Evolutionary conservation across 1,284 basidiomycete genomes (phyloP), one percentile per base, ranked within the genome.

Genomic region (Ganoderma boninense): DNA sequence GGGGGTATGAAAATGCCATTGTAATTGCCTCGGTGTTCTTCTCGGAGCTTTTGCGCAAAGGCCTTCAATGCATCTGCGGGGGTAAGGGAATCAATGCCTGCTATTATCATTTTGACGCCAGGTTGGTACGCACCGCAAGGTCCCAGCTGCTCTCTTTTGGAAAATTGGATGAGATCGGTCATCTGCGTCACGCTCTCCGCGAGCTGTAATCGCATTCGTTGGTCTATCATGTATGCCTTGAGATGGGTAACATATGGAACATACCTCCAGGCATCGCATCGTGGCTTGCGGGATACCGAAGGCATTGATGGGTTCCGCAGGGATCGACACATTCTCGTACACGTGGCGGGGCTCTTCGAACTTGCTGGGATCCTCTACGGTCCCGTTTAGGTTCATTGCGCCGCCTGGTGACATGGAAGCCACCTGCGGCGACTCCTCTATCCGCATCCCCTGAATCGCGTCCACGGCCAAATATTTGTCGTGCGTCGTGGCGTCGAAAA

Each of bases 281-380:
- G 93, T 94, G 2, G 92, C 92, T 77, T 95, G 93, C 2, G 93
- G 93, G 66, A 95, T 93, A 2, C 93, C 93, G 80, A 95, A 95
- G 42, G 91, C 91, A 76, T 94, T 95, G 66, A 95, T 91, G 6
- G 93, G 93, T 77, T 94, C 93, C 10, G 87, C 86, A 18, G 93
- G 93, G 73, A 94, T 86, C 35, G 83, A 83, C 32, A 86, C 90
- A 49, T 82, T 83, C n/a, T 89, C 88, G 65, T 92, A 87, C 60
- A 85, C 73, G 52, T 88, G 79, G 70, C 87, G 81, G 13, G 87
- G 87, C 73, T 92, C 90, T 43, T 92, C 89, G 85, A 87, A 89
- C 75, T 74, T 65, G 26, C 52, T 71, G 13, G 85, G 85, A 75
- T 85, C 88, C 40, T 88, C 60, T 29, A 18, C 4, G 26, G 23